A percentile compares a stretch with the other conserved stretches of the same genome.
These are phyloP conservation scores for Apodospora peruviana DNA, from an alignment of 495 filamentous ascomycete species.

Conservation along the genomic window DNA sequence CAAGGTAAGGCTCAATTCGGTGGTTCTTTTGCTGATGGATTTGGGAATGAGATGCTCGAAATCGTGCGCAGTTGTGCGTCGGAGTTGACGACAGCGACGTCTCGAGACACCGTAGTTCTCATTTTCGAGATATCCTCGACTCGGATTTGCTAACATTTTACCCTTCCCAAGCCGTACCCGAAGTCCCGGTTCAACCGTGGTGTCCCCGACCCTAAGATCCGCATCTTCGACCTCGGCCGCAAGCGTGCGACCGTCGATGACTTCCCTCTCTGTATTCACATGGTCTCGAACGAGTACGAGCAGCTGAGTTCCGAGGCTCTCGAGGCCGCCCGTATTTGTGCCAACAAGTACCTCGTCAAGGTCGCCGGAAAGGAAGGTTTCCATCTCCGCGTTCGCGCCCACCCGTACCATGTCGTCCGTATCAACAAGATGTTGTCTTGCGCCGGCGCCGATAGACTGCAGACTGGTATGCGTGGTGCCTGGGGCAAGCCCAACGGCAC, in stretches of 20 bases:
- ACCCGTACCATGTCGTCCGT: conserved; percentile 99
- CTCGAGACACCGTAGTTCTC: not conserved
- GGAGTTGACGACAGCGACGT: not conserved
- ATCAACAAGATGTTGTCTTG: conserved; percentile 99
- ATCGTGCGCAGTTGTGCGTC: not conserved
- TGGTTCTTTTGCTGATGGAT: conserved; percentile 2
- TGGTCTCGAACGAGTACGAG: conserved; percentile 99
- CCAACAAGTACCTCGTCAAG: conserved; percentile 99
- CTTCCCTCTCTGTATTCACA: conserved; percentile 96
- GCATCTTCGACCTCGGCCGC: conserved; percentile 98
- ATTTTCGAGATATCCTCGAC: not conserved
- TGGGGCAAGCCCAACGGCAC: conserved; percentile 98
- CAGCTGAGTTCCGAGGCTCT: conserved; percentile 98
- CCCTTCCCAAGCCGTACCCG: conserved; percentile 76
- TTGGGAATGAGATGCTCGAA: conserved; percentile 1
- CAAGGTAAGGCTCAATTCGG: conserved; percentile 76
- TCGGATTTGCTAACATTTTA: conserved; percentile 27
- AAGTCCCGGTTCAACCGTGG: conserved; percentile 99
- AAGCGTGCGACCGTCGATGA: conserved; percentile 98
- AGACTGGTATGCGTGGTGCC: conserved; percentile 99
- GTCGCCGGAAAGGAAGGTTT: conserved; percentile 96
- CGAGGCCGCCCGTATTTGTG: conserved; percentile 98
- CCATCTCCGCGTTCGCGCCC: conserved; percentile 95
- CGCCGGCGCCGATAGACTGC: conserved; percentile 98
- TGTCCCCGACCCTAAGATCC: conserved; percentile 99